Percentiles rank a stretch among this genome's conserved stretches.
phyloP scores from a whole-genome alignment of 2,329 filamentous ascomycete genomes.

The Stachybotrys chartarum region DNA sequence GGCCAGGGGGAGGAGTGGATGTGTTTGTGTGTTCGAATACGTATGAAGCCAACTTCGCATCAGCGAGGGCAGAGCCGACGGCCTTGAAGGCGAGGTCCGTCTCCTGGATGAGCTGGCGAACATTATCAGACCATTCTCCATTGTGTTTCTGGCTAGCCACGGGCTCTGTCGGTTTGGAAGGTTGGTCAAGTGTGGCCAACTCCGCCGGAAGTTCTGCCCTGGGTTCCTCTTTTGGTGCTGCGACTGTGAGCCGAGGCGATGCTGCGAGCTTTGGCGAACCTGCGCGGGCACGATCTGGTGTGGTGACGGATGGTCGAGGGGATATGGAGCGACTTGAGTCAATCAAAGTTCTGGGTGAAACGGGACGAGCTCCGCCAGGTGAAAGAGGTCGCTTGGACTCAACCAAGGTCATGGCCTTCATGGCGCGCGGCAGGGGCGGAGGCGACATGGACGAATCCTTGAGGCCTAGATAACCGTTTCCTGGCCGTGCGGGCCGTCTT shows the following conservation, averaged over 20 bases:
- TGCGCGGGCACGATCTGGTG: background rate
- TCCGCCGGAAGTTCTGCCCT: background rate
- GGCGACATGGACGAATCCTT: background rate
- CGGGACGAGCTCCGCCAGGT: background rate
- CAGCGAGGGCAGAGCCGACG: conserved; percentile 32
- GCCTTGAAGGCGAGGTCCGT: conserved; percentile 44
- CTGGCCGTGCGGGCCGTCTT: conserved; percentile 12
- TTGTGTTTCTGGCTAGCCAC: conserved; percentile 9
- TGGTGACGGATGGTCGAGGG: background rate
- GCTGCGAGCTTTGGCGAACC: background rate
- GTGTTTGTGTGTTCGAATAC: conserved; percentile 7
- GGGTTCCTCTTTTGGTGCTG: background rate
- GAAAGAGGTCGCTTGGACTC: no score
- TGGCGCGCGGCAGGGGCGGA: background rate
- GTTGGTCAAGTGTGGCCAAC: background rate
- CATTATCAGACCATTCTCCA: conserved; percentile 24
- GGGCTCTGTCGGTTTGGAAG: background rate
- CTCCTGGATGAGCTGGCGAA: conserved; percentile 39
- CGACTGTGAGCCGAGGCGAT: background rate
- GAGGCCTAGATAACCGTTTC: conserved; percentile 7
- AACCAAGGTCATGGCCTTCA: background rate
- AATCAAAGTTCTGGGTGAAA: background rate
- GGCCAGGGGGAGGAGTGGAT: conserved; percentile 9
- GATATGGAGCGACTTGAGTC: background rate
- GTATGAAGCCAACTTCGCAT: conserved; percentile 23